Evolutionary conservation across 2,329 filamentous ascomycete species (phyloP), one percentile per base, ranked within the genome.

Genomic region (Aspergillus costaricaensis): DNA sequence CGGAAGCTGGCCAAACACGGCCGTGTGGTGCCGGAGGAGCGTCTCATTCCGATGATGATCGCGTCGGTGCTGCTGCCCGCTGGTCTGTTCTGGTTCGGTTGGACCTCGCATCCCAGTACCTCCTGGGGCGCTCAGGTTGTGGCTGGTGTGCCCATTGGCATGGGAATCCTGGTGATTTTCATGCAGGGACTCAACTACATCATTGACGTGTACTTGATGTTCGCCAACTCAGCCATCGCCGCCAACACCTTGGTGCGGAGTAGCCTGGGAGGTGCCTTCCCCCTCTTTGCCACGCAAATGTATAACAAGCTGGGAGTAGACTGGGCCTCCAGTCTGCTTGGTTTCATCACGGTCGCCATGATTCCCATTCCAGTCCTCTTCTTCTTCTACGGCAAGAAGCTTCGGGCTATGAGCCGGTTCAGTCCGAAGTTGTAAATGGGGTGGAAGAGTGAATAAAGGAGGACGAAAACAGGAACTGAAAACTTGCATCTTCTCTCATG

Each of bases 11-110:
- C 57, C 32, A 70, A 74, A 39, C 67, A 74, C 39, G 72, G 73
- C 44, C 64, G 58, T 15, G 71, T 78, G 62, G 61, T 77, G 3
- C 80, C 80, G 12, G 80, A 82, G 68, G 76, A 77, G 61, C 74
- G 80, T 51, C 71, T 83, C 2, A 69, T 77, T 4, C 76, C 78
- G 3, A 79, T 81, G 76, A 78, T 82, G 49, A 55, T 80, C 12
- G 78, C 76, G 21, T 77, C 74, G 0, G 62, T 78, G 10, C 61
- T 79, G 4, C 68, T 83, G 5, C 79, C 80, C 0, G 67, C 70
- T 43, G 80, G 80, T 39, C 68, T 82, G 5, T 82, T 82, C 65
- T 80, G 78, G 76, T 82, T 81, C 61, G 80, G 75, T 14, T 83
- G 81, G 81, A 76, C 76, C 8, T 77, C 77, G 0, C 73, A 71